Base-by-base conservation (phyloP, 129 eudicot genomes). In the Lactuca sativa region DNA sequence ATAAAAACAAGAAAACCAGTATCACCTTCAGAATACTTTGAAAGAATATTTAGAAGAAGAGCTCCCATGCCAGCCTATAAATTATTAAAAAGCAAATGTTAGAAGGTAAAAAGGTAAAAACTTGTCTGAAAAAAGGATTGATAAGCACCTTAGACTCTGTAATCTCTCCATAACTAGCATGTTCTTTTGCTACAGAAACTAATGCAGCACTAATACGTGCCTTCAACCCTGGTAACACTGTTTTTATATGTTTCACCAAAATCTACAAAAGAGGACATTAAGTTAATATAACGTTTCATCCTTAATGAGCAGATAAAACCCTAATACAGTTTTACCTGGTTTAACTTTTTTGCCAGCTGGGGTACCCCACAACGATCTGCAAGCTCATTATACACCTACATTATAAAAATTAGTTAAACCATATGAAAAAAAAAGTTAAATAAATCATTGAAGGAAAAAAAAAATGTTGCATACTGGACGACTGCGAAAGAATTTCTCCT, bases 291-390 rank as follows among this genome's bases (percentile, higher is more conserved):
- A 38, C 36, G 15, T 68, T 49, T 70, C 16, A 6, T 61, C 2
- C 9, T 43, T 43, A 67, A 67, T 53, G 55, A 49, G 62, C 54
- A 56, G 13, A 54, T 49, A 56, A 11, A 69, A 70, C n/a, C 32
- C 7, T 47, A 59, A 2, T 13, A 60, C 47, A 16, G 15, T 25
- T 62, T 56, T 85, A 90, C 99, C 97, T 87, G 96, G 73, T 95
- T 95, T 76, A 95, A 80, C 67, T 95, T 95, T 74, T 90, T 95
- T 55, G 99, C 99, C 77, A 95, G 80, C 67, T 90, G 97, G 13
- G 96, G 97, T 48, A 95, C 84, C 7, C 99, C 99, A 67, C 99
- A 95, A 51, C 96, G 89, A 71, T 95, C 99, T 38, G 97, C 95
- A 78, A 95, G 81, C 73, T 95, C 99, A 82, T 76, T 90, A 71